These are phyloP conservation scores for Wickerhamomyces sp. DNA, from an alignment of 1,139 yeast species.

Conservation along the genomic window DNA sequence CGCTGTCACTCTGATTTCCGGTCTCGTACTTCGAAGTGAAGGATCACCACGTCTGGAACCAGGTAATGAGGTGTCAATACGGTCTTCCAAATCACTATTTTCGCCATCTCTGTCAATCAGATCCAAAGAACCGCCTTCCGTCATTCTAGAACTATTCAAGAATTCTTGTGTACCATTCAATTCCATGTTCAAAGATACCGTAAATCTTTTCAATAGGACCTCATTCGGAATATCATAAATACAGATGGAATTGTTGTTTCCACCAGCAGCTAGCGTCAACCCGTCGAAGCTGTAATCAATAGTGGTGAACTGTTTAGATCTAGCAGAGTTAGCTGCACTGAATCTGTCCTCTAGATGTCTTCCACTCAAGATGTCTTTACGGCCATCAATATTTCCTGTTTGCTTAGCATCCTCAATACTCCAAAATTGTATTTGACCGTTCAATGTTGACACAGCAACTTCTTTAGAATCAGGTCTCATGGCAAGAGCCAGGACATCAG, in stretches of 20 bases:
- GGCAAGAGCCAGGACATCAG: slow-evolving; percentile 81
- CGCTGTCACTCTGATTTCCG: slow-evolving; percentile 74
- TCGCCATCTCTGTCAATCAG: slow-evolving; percentile 83
- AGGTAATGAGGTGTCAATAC: slow-evolving; percentile 72
- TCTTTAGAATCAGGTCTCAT: slow-evolving; percentile 92
- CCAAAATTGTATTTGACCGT: slow-evolving; percentile 82
- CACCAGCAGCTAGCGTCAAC: slow-evolving; percentile 80
- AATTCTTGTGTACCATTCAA: slow-evolving; percentile 82
- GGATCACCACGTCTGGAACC: slow-evolving; percentile 90
- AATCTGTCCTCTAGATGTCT: slow-evolving; percentile 80
- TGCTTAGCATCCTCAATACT: slow-evolving; percentile 81
- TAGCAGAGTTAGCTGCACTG: slow-evolving; percentile 69
- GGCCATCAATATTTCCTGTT: slow-evolving; percentile 78
- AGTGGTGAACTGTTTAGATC: slow-evolving; percentile 81
- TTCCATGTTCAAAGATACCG: slow-evolving; percentile 84
- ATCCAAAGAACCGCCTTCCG: slow-evolving; percentile 85
- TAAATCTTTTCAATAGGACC: slow-evolving; percentile 75
- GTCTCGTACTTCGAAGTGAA: slow-evolving; percentile 70
- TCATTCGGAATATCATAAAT: slow-evolving; percentile 85
- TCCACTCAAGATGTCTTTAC: slow-evolving; percentile 83
- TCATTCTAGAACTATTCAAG: slow-evolving; percentile 75
- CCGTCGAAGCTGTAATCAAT: slow-evolving; percentile 90
- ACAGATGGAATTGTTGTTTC: slow-evolving; percentile 87
- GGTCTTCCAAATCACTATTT: slow-evolving; percentile 77
- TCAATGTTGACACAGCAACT: slow-evolving; percentile 82